phyloP scores from a whole-genome alignment of 768 basidiomycete species.

The Nidula microcarpa region DNA sequence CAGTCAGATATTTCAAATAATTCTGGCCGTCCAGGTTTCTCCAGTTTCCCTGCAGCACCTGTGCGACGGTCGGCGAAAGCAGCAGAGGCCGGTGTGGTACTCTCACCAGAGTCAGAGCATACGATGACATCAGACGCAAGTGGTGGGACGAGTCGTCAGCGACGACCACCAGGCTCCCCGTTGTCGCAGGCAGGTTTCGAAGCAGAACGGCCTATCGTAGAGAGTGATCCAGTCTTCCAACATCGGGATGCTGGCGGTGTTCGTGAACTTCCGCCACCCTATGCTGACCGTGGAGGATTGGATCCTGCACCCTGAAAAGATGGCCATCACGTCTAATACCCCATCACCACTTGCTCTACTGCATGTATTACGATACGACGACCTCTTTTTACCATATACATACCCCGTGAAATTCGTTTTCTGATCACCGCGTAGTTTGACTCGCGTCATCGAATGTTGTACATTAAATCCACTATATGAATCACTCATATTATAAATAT shows the following conservation, averaged over 20 bases:
- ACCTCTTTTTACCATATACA: no score
- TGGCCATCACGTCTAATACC: no score
- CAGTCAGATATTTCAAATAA: no score
- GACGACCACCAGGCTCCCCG: slow-evolving; percentile 2
- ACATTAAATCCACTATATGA: no score
- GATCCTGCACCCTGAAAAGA: no score
- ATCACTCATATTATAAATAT: no score
- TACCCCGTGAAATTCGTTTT: no score
- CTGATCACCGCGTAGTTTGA: no score
- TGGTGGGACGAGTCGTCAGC: no score
- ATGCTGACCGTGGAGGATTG: slow-evolving; percentile 23
- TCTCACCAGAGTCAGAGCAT: no score
- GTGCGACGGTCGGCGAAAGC: not conserved
- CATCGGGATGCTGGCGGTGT: slow-evolving; percentile 31
- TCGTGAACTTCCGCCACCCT: slow-evolving; percentile 37
- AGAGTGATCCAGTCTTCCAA: slow-evolving; percentile 20
- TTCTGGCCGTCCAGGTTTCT: not conserved
- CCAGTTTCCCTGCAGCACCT: not conserved
- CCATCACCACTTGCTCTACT: not conserved
- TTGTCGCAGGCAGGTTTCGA: slow-evolving; percentile 1
- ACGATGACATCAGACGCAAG: no score
- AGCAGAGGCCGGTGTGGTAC: not conserved
- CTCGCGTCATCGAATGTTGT: no score
- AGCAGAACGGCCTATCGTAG: not conserved
- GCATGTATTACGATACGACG: not conserved